Percentiles rank a stretch among this genome's conserved stretches.
Conservation (phyloP, 352 stramenopile genomes). For the Phytophthora citricola region DNA sequence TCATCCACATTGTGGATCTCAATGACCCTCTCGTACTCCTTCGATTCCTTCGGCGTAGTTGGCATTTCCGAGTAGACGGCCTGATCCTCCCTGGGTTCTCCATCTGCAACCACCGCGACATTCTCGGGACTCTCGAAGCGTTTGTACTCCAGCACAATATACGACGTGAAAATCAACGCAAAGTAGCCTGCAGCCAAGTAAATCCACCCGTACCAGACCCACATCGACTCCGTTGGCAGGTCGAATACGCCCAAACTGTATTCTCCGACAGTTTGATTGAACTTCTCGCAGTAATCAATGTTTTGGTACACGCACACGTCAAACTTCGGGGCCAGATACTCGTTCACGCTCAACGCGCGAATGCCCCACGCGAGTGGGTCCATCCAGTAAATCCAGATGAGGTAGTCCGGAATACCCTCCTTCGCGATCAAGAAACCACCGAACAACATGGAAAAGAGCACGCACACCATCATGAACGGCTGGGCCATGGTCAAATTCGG, state of each 20-base stretch:
- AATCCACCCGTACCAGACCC: constrained; percentile 63
- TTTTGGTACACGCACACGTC: constrained; percentile 54
- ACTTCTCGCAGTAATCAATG: constrained; percentile 57
- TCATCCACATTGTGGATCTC: constrained; percentile 24
- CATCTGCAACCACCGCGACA: constrained; percentile 21
- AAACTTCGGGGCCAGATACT: constrained; percentile 57
- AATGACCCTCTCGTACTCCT: constrained; percentile 19
- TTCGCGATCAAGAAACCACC: constrained; percentile 70
- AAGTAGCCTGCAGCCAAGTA: constrained; percentile 48
- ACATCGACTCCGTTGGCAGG: constrained; percentile 49
- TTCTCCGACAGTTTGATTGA: constrained; percentile 39
- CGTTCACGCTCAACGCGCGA: constrained; percentile 58
- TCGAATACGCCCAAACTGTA: constrained; percentile 56
- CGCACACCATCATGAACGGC: constrained; percentile 56
- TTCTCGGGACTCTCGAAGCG: constrained; percentile 27
- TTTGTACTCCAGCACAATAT: constrained; percentile 21
- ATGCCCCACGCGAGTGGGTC: constrained; percentile 76
- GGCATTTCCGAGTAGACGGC: constrained; percentile 29
- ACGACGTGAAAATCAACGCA: constrained; percentile 35
- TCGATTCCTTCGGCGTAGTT: constrained; percentile 14
- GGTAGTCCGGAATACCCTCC: constrained; percentile 59
- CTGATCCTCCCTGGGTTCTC: constrained; percentile 14
- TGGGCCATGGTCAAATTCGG: constrained; percentile 66
- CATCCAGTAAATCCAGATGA: constrained; percentile 80
- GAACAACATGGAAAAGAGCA: constrained; percentile 74